Evolutionary conservation across 192 early-diverging fungal species (phyloP), one percentile per base, ranked within the genome.

Genomic region (Cladochytrium replicatum): DNA sequence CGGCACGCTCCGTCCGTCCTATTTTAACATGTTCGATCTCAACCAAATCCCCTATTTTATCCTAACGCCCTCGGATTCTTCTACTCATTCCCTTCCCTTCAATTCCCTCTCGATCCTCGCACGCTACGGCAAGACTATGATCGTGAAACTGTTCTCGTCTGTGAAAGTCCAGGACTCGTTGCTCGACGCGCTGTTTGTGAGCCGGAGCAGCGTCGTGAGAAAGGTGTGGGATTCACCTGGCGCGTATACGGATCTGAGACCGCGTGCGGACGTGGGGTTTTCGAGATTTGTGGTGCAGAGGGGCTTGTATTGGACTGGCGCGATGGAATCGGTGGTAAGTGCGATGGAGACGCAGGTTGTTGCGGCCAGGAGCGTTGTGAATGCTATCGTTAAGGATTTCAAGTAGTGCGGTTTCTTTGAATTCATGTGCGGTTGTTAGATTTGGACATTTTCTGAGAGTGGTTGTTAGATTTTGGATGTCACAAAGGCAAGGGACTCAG

Each of bases 71-170:
- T 15, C 45, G 7, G 25, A 24, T 8, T 13, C 23, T 3, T 3
- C 41, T 37, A 13, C 34, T 37, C 17, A 13, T 13, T 13, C 17
- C 17, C 34, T 37, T 2, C 46, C 52, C 27, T 54, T 54, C 38
- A 25, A 54, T 17, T 54, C 44, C 5, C 27, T 54, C 6, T 37
- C 25, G 6, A 27, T 46, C 23, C 37, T 27, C 8, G n/a, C 21
- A 15, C 23, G 40, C n/a, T 38, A 46, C 17, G 41, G 15, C 15
- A 54, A 37, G 22, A 15, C n/a, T 9, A 29, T 34, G 0, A 17
- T 54, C 17, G 52, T 54, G 3, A 54, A 54, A 25, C 27, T 54
- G 6, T 54, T 54, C 43, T 54, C 52, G 21, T n/a, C 24, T 24
- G 3, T 24, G 17, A 32, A 32, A n/a, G 8, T 54, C 6, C 4